Base-by-base conservation (phyloP, 2,329 filamentous ascomycete genomes). In the Xylariaceae sp. region DNA sequence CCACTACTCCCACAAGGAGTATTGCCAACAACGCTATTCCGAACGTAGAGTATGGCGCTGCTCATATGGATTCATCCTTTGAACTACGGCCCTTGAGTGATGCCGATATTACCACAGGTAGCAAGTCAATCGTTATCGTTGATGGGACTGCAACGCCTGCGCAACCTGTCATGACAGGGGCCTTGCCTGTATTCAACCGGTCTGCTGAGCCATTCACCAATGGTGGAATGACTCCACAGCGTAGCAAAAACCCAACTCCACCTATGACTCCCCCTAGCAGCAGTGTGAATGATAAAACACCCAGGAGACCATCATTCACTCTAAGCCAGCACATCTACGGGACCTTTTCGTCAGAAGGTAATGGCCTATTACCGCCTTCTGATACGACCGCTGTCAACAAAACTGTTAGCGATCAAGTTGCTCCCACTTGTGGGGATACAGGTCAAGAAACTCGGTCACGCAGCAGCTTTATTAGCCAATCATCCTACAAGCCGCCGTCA, bases 111-210 rank as follows among this genome's bases (percentile, higher is more conserved):
- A 94, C 91, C 0, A 80, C 81, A 9, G 89, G 90, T n/a, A 96
- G 90, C 77, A 88, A 92, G 70, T 96, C 91, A 0, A 95, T 96
- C 65, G 82, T 96, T 57, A 95, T 96, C 69, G 85, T 96, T 42
- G 90, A 95, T 60, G 85, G 84, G 37, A 88, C 86, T 0, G 66
- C 80, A 13, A 75, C 79, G 0, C 75, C 76, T 4, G 75, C 83
- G 7, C 72, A 80, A n/a, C 74, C 79, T 0, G 65, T 76, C 8
- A 82, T 85, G 80, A 77, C 80, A 7, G 81, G 78, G 7, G 77
- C 77, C 39, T 68, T 82, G 6, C 71, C 73, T 1, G 74, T 72
- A 2, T 70, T 74, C 23, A 78, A 76, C 56, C 73, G 74, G 9
- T 83, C 82, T 1, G 73, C 79, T 1, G 82, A 84, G 53, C 77